These are phyloP conservation scores for Chalciporus piperatus DNA, from an alignment of 768 basidiomycete species.

Conservation along the genomic window DNA sequence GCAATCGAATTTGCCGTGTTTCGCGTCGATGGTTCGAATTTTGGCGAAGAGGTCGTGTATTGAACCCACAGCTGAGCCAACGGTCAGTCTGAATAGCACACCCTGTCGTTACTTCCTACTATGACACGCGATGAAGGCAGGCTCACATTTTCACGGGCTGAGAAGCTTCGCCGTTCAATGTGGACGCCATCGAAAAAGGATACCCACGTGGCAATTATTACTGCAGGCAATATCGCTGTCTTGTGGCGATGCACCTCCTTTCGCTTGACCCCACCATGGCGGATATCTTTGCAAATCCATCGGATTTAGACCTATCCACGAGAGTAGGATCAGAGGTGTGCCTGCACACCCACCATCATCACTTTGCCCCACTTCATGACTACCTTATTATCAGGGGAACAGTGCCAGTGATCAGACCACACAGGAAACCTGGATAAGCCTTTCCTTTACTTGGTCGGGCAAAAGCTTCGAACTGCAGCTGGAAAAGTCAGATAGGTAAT, in stretches of 20 bases:
- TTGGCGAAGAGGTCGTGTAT: slow-evolving; percentile 76
- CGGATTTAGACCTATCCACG: background rate
- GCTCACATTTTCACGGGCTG: slow-evolving; percentile 33
- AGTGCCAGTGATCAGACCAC: background rate
- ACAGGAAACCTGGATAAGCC: slow-evolving; percentile 46
- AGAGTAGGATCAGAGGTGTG: slow-evolving; percentile 2
- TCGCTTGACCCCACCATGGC: background rate
- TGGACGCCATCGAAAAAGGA: slow-evolving; percentile 23
- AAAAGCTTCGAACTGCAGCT: slow-evolving; percentile 63
- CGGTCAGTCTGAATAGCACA: slow-evolving; percentile 51
- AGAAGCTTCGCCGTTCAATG: slow-evolving; percentile 7
- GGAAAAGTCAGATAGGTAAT: slow-evolving; percentile 75
- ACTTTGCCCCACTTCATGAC: background rate
- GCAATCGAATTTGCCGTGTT: slow-evolving; percentile 91
- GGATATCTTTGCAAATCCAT: background rate
- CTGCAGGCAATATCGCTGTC: background rate
- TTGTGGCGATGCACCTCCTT: background rate
- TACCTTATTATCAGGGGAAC: background rate
- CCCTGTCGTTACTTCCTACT: slow-evolving; percentile 3
- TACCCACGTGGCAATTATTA: slow-evolving; percentile 6
- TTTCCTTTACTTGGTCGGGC: slow-evolving; percentile 73
- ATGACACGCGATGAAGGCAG: background rate
- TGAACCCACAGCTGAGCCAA: slow-evolving; percentile 76
- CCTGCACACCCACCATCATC: background rate
- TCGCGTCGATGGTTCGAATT: slow-evolving; percentile 79